Conservation (phyloP, 2,329 filamentous ascomycete genomes). For the Colletotrichum trifolii region DNA sequence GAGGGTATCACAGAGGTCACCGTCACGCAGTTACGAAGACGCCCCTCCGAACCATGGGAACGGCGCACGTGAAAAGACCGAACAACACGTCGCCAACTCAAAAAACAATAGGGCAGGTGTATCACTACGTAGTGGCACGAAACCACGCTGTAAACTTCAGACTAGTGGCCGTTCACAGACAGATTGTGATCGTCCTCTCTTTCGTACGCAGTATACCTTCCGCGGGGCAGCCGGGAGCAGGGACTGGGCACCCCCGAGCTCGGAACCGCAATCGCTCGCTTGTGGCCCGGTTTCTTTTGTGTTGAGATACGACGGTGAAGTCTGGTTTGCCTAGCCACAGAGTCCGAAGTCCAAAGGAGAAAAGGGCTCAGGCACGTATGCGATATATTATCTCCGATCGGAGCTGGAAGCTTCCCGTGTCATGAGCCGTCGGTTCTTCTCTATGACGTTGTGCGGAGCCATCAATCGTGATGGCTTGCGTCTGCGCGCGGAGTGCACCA, state of each 20-base stretch:
- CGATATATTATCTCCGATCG: conserved; percentile 26
- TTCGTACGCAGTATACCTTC: not conserved
- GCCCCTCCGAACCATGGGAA: conserved; percentile 20
- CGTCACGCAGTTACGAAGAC: not conserved
- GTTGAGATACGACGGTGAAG: conserved; percentile 19
- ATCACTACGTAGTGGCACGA: not conserved
- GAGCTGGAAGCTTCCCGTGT: conserved; percentile 15
- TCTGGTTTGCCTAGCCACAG: conserved; percentile 3
- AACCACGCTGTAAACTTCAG: conserved; percentile 21
- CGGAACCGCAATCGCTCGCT: not conserved
- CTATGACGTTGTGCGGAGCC: conserved; percentile 24
- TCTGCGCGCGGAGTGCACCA: conserved; percentile 17
- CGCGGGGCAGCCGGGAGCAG: conserved; percentile 15
- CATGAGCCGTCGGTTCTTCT: conserved; percentile 11
- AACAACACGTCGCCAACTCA: conserved; percentile 30
- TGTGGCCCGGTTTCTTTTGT: conserved; percentile 2
- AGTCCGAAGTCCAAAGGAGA: conserved; percentile 4
- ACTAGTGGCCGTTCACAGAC: not conserved
- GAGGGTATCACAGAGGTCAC: conserved; percentile 13
- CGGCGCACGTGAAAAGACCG: conserved; percentile 30
- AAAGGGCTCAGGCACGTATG: conserved; percentile 20
- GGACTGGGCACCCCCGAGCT: conserved; percentile 1
- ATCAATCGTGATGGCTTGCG: conserved; percentile 19
- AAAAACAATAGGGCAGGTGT: conserved; percentile 5
- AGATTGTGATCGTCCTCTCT: conserved; percentile 29